A percentile compares a stretch with the other conserved stretches of the same genome.
These are phyloP conservation scores for Crassisporium funariophilum DNA, from an alignment of 768 basidiomycete species.

Conservation along the genomic window DNA sequence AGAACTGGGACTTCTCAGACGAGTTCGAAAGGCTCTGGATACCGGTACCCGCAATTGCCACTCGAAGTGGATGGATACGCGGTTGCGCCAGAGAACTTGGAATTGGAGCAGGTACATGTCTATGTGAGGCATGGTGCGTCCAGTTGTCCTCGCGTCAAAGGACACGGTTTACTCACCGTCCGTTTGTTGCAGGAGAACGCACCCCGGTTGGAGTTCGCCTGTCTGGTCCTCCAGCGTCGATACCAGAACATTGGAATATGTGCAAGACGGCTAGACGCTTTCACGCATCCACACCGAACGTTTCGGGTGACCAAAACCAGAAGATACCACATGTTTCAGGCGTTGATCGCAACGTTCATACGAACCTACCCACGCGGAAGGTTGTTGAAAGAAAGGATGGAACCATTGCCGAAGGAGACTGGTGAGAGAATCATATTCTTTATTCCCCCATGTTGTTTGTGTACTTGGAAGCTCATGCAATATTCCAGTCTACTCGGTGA, in stretches of 20 bases:
- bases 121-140: constrained; percentile 73
- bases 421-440: constrained; percentile 43
- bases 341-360: constrained; percentile 18
- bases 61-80: constrained; percentile 67
- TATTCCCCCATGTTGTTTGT: not conserved
- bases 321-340: not conserved
- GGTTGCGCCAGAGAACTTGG: constrained; percentile 52
- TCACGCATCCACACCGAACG: constrained; percentile 42
- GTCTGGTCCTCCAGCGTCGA: constrained; percentile 58
- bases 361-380: constrained; percentile 40
- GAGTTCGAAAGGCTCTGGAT: constrained; percentile 15
- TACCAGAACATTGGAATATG: constrained; percentile 71
- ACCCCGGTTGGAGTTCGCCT: constrained; percentile 75
- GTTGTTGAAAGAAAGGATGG: constrained; percentile 64
- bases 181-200: constrained; percentile 59
- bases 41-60: constrained; percentile 42
- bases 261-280: constrained; percentile 59
- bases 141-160: too few species aligned
- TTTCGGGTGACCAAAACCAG: constrained; percentile 4
- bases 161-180: too few species aligned
- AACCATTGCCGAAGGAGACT: constrained; percentile 54
- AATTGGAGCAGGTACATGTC: constrained; percentile 72
- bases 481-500: constrained; percentile 64
- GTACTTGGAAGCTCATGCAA: not conserved
- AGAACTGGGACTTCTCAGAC: not conserved